phyloP scores from a whole-genome alignment of 1,284 basidiomycete genomes.

The Cryptococcus floricola region DNA sequence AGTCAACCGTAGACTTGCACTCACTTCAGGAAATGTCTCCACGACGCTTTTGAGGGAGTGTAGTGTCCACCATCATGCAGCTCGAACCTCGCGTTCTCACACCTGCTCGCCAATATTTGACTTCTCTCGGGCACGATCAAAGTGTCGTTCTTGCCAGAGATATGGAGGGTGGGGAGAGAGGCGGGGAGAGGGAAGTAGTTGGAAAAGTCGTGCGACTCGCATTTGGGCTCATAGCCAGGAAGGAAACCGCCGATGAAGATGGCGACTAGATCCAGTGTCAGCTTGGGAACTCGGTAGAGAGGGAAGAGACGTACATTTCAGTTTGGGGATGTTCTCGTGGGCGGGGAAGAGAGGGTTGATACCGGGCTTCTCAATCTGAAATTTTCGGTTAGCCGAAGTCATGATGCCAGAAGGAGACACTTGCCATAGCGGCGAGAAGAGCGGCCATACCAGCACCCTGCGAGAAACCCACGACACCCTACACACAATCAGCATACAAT shows the following conservation, averaged over 20 bases:
- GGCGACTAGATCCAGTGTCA: constrained; percentile 44
- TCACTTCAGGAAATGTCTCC: constrained; percentile 49
- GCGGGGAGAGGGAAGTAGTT: constrained; percentile 46
- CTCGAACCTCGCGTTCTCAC: constrained; percentile 49
- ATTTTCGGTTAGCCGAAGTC: not conserved
- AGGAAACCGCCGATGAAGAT: constrained; percentile 56
- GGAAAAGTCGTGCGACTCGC: constrained; percentile 52
- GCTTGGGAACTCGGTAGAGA: not conserved
- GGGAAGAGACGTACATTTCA: constrained; percentile 52
- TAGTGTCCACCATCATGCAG: constrained; percentile 50
- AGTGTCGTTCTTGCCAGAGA: constrained; percentile 74
- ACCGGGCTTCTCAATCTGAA: constrained; percentile 57
- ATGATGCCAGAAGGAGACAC: constrained; percentile 21
- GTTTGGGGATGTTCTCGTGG: constrained; percentile 62
- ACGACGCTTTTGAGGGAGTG: constrained; percentile 46
- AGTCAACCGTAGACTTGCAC: constrained; percentile 7
- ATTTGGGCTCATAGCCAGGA: constrained; percentile 12
- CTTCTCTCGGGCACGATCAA: constrained; percentile 72
- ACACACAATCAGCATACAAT: constrained; percentile 3
- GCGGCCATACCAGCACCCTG: constrained; percentile 80
- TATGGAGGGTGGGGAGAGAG: constrained; percentile 69
- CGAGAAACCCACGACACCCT: constrained; percentile 83
- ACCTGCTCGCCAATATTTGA: constrained; percentile 59
- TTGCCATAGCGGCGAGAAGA: constrained; percentile 66
- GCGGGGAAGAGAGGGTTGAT: constrained; percentile 61